Conservation (phyloP, 805 yeast species). For the Saccharomycopsis fibuligera region DNA sequence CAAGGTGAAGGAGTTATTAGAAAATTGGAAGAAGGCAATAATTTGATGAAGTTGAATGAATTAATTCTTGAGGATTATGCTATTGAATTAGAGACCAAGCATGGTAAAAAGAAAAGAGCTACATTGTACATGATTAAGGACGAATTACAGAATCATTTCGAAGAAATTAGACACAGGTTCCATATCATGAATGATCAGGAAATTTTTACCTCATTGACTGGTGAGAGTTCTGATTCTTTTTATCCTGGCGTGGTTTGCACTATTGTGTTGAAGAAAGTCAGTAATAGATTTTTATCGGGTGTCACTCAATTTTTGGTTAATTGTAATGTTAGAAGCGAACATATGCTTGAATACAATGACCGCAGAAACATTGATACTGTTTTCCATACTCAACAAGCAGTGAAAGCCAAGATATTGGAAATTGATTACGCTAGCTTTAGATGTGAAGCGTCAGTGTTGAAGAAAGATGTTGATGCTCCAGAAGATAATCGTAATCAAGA, state of each 20-base stretch:
- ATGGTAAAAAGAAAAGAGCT: conserved; percentile 66
- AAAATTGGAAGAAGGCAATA: conserved; percentile 63
- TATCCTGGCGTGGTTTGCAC: conserved; percentile 68
- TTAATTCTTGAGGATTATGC: conserved; percentile 89
- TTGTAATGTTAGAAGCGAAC: conserved; percentile 46
- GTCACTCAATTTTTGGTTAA: conserved; percentile 58
- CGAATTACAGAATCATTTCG: conserved; percentile 83
- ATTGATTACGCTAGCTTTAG: conserved; percentile 70
- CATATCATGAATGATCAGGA: conserved; percentile 59
- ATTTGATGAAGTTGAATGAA: conserved; percentile 72
- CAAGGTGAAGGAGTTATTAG: conserved; percentile 70
- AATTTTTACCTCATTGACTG: conserved; percentile 83
- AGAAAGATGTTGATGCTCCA: conserved; percentile 53
- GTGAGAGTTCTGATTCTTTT: conserved; percentile 70
- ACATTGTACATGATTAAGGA: conserved; percentile 79
- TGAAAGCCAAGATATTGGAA: conserved; percentile 70
- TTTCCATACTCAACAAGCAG: conserved; percentile 65
- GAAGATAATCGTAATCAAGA: conserved; percentile 28
- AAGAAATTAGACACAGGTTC: conserved; percentile 74
- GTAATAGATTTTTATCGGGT: conserved; percentile 34
- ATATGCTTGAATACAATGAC: conserved; percentile 38
- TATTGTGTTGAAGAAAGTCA: conserved; percentile 62
- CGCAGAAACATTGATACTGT: conserved; percentile 41
- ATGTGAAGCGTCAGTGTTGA: conserved; percentile 67
- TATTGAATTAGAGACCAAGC: conserved; percentile 70